Percentiles rank a stretch among this genome's conserved stretches.
Conservation (phyloP, 2,329 filamentous ascomycete genomes). For the Aspergillus pseudoterreus region DNA sequence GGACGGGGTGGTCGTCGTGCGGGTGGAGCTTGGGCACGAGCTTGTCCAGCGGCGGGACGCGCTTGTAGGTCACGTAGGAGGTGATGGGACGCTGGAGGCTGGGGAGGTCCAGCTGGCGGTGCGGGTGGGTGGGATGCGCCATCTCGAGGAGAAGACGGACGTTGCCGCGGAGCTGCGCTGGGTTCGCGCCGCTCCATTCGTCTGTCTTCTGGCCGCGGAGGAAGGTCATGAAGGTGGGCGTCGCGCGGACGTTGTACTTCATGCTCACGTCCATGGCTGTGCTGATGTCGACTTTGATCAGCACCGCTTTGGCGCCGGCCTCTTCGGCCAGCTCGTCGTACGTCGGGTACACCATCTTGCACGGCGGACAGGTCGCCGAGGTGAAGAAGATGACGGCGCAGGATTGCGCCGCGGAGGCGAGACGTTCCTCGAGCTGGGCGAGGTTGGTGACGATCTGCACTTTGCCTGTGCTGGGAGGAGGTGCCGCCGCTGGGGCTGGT, state of each 20-base stretch:
- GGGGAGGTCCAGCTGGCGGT: slow-evolving; percentile 67
- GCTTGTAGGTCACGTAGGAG: slow-evolving; percentile 70
- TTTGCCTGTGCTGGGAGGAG: slow-evolving; percentile 30
- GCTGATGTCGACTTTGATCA: slow-evolving; percentile 81
- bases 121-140: slow-evolving; percentile 71
- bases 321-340: slow-evolving; percentile 79
- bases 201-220: slow-evolving; percentile 71
- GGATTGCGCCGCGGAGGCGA: slow-evolving; percentile 59
- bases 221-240: slow-evolving; percentile 87
- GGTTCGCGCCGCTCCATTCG: slow-evolving; percentile 76
- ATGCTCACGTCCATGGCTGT: slow-evolving; percentile 60
- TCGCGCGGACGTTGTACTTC: slow-evolving; percentile 67
- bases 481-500: slow-evolving; percentile 12
- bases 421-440: slow-evolving; percentile 57
- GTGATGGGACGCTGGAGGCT: slow-evolving; percentile 62
- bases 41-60: slow-evolving; percentile 78
- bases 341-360: slow-evolving; percentile 74
- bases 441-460: slow-evolving; percentile 62
- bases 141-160: slow-evolving; percentile 71
- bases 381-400: slow-evolving; percentile 90
- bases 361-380: slow-evolving; percentile 78
- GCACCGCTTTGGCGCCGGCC: slow-evolving; percentile 60
- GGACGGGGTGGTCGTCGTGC: slow-evolving; percentile 53
- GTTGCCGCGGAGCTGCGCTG: slow-evolving; percentile 64
- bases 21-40: slow-evolving; percentile 72